Evolutionary conservation across 306 rosid genomes (phyloP).

Genomic region (Malus asiatica): DNA sequence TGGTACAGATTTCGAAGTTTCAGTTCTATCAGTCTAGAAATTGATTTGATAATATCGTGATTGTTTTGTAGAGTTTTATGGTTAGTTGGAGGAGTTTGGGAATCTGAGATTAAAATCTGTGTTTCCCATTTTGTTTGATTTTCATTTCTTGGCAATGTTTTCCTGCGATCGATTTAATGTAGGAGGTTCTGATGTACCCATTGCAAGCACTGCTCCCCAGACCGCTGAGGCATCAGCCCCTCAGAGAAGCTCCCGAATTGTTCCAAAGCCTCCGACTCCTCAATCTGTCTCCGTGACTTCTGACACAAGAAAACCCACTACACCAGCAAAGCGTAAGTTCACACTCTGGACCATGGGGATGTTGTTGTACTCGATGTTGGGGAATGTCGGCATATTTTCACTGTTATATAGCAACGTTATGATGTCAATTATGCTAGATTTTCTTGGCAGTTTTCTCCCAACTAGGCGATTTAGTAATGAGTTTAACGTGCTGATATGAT

Average conservation of each 20-base stretch:
- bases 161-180: not conserved
- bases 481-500: too few species aligned
- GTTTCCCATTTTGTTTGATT: conserved; percentile 3
- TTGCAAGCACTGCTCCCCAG: conserved; percentile 44
- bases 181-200: conserved; percentile 50
- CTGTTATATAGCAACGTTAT: not conserved
- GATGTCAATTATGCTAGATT: too few species aligned
- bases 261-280: conserved; percentile 66
- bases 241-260: conserved; percentile 49
- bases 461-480: too few species aligned
- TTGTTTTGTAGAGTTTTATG: not conserved
- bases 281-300: conserved; percentile 47
- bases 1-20: conserved; percentile 36
- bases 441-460: too few species aligned
- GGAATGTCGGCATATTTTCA: not conserved
- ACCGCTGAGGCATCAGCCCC: conserved; percentile 43
- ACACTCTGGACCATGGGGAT: not conserved
- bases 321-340: conserved; percentile 57
- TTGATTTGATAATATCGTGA: not conserved
- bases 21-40: not conserved
- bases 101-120: not conserved
- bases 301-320: conserved; percentile 28
- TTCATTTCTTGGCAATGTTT: conserved; percentile 1
- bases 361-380: not conserved
- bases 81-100: too few species aligned